Base-by-base conservation (phyloP, 1,139 yeast genomes). In the Suhomyces yuchorum region DNA sequence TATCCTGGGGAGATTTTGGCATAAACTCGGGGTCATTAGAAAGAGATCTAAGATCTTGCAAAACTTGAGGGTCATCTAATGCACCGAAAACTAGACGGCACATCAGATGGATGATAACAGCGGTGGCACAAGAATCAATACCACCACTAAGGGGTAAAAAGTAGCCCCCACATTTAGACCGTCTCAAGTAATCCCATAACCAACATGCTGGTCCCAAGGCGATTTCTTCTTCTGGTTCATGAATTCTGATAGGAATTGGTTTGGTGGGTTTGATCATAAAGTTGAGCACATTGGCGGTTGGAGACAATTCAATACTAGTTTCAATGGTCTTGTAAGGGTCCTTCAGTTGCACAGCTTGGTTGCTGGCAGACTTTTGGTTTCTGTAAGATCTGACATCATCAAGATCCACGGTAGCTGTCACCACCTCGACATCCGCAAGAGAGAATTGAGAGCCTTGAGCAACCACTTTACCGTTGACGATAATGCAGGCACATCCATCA, bases 191-290 rank as follows among this genome's bases (percentile, higher is more conserved):
- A 65, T 93, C 99, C 99, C 99, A 93, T 54, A 93, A 68, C 99
- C 99, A 93, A 65, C 99, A 93, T 0, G 99, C 99, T 1, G 99
- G 99, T 0, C 99, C 99, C 44, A 88, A 73, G 0, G 99, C 98
- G 53, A 93, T 92, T 67, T 93, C 99, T 66, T 93, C 97, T 61
- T 91, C 96, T 1, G 98, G 97, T 3, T 74, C 63, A 66, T 88
- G 96, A 60, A 87, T 87, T 42, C 73, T 75, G 37, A 86, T 76
- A 4, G 73, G 74, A 30, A 69, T 65, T 2, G 76, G 60, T 32
- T 62, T 58, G 0, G 96, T 70, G 15, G 97, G 97, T n/a, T 59
- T 68, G n/a, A 87, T 66, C 1, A 60, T 60, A 15, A 87, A 82
- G 63, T 89, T 81, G 58, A 87, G 87, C 32, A 81, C 76, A 40